A percentile compares a stretch with the other conserved stretches of the same genome.
phyloP scores from a whole-genome alignment of 805 yeast genomes.

The Yarrowia deformans region DNA sequence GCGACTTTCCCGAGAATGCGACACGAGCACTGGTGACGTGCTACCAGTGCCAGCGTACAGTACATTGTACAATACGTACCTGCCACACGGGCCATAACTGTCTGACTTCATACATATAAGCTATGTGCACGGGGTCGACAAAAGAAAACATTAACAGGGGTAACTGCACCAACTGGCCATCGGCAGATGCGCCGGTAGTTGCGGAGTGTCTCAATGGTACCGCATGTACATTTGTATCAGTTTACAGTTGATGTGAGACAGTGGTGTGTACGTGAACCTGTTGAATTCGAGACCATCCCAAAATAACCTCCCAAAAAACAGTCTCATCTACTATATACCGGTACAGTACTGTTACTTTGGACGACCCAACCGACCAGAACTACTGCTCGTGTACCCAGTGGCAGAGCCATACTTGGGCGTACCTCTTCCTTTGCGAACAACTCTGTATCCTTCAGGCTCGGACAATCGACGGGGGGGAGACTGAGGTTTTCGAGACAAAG shows the following conservation, averaged over 20 bases:
- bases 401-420: not conserved
- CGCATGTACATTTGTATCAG: not conserved
- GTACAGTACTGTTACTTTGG: not conserved
- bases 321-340: not conserved
- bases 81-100: too few species aligned
- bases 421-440: not conserved
- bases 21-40: not conserved
- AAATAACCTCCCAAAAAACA: too few species aligned
- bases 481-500: not conserved
- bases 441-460: not conserved
- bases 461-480: too few species aligned
- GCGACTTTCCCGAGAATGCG: conserved; percentile 11
- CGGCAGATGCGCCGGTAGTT: not conserved
- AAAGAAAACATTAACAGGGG: conserved; percentile 2
- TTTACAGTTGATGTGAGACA: not conserved
- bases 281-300: too few species aligned
- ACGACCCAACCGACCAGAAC: not conserved
- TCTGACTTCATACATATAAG: not conserved
- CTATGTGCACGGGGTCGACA: not conserved
- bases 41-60: too few species aligned
- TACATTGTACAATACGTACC: too few species aligned
- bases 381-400: not conserved
- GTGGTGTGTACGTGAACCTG: too few species aligned
- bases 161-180: not conserved
- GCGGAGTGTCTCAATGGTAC: not conserved